Evolutionary conservation across 2,329 filamentous ascomycete species (phyloP), one percentile per base, ranked within the genome.

Genomic region (Plenodomus biglobosus): DNA sequence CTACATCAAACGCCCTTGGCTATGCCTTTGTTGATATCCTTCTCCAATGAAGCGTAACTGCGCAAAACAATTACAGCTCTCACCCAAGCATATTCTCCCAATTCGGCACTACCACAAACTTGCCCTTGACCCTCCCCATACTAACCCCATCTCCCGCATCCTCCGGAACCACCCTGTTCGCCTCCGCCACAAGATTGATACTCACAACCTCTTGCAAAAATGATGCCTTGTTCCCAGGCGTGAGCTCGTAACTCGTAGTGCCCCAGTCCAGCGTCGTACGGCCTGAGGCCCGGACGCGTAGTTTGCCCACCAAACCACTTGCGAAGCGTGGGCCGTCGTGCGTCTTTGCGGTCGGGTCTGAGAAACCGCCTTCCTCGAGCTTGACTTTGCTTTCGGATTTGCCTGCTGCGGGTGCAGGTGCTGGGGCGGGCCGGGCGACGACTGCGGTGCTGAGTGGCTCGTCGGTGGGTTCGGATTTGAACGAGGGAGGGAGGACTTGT

Each of bases 181-280:
- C 66, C 17, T 68, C 65, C 1, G 56, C 62, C 3, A 59, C 54
- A 7, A 68, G 58, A n/a, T 65, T 50, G 7, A 67, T 50, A 19
- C 56, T 63, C 19, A 85, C 72, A 0, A 82, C 79, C 62, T 86
- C 84, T 67, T 86, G 82, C 49, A 85, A 66, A 59, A 85, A 85
- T 19, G 76, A 75, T 35, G 80, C 77, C 8, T 78, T 75, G 11
- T 78, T 78, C 0, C 81, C 84, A 46, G 81, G 78, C 46, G 76
- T 76, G 16, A 86, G 68, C 49, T 82, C 78, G 59, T 85, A 77
- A 53, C 75, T 78, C 37, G 81, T 80, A 11, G 82, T 81, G 38
- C 83, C 84, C 83, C 84, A 87, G 58, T 83, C 76, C 54, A 86
- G 70, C 10, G 80, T 82, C 27, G 84, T 80, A 38, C 78, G 78